Evolutionary conservation across 805 yeast species (phyloP).

Genomic region (Lipomyces yamanashiensis): DNA sequence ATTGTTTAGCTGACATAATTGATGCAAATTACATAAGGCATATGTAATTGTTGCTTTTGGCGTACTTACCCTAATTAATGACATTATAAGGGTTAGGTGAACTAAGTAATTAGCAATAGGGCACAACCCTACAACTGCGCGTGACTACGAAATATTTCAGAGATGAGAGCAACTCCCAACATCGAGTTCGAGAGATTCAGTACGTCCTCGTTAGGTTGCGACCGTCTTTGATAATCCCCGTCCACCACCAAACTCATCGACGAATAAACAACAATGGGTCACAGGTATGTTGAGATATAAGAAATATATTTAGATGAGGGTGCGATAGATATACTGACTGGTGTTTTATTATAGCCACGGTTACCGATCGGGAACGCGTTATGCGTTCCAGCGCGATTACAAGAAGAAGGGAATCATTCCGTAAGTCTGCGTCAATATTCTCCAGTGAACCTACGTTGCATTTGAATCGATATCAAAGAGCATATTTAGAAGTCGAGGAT

Average conservation of each 20-base stretch:
- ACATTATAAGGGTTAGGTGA: background rate
- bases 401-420: conserved; percentile 94
- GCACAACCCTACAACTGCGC: background rate
- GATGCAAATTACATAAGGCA: too few relatives aligned
- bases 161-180: conserved; percentile 4
- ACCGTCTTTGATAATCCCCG: background rate
- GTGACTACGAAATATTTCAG: conserved; percentile 2
- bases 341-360: conserved; percentile 66
- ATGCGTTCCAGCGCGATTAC: conserved; percentile 99
- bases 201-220: background rate
- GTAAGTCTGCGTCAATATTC: conserved; percentile 20
- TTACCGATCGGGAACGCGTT: conserved; percentile 99
- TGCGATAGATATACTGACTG: background rate
- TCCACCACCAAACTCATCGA: conserved; percentile 1
- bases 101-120: background rate
- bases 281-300: conserved; percentile 36
- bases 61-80: too few relatives aligned
- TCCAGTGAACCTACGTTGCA: background rate
- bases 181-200: conserved; percentile 4
- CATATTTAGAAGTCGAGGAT: background rate
- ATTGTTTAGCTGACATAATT: too few relatives aligned
- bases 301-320: background rate
- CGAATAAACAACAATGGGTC: conserved; percentile 39
- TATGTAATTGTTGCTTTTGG: too few relatives aligned
- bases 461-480: background rate